Conservation (phyloP, 2,329 filamentous ascomycete species). For the Fusarium secorum region DNA sequence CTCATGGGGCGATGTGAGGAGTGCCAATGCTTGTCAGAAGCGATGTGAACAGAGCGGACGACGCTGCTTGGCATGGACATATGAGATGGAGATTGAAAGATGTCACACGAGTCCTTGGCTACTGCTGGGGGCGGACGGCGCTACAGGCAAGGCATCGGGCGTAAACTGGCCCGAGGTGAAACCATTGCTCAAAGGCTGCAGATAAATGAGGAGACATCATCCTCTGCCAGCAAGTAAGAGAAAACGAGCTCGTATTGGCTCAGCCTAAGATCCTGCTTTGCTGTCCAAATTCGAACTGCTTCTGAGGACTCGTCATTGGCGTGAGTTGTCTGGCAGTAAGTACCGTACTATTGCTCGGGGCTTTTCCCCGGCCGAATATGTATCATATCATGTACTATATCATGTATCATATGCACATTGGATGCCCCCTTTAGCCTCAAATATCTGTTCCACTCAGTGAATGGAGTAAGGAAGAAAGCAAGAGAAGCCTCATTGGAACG, state of each 20-base stretch:
- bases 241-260: not conserved
- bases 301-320: constrained; percentile 13
- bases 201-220: constrained; percentile 17
- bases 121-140: constrained; percentile 50
- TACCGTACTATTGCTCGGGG: constrained; percentile 13
- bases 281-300: constrained; percentile 9
- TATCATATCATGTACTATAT: constrained; percentile 17
- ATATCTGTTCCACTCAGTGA: constrained; percentile 7
- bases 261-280: not conserved
- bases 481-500: constrained; percentile 27
- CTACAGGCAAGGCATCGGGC: constrained; percentile 43
- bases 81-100: constrained; percentile 49
- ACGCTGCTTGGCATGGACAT: constrained; percentile 62
- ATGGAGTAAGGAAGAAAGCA: constrained; percentile 1
- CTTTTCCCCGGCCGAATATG: constrained; percentile 11
- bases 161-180: constrained; percentile 45
- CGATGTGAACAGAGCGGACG: constrained; percentile 51
- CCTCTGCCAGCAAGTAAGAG: not conserved
- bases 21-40: constrained; percentile 53
- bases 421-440: constrained; percentile 26
- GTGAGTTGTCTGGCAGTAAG: constrained; percentile 10
- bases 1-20: constrained; percentile 48
- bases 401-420: constrained; percentile 21
- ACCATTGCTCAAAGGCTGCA: constrained; percentile 39
- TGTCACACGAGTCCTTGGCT: constrained; percentile 61